Conservation (phyloP, 768 basidiomycete species). For the Tricholoma bakamatsutake region DNA sequence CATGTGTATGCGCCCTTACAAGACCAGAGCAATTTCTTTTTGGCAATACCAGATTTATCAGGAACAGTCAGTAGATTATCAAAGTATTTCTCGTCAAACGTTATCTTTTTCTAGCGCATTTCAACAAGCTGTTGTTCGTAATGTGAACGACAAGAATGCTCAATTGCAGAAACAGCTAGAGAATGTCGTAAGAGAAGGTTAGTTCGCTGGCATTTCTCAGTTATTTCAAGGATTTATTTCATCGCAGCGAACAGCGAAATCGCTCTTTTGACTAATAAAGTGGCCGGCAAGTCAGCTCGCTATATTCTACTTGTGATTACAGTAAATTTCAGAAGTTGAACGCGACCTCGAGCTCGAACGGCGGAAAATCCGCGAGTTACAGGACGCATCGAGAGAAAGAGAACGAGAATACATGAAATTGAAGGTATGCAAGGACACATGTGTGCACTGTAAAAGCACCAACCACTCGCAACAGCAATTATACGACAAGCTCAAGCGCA, state of each 20-base stretch:
- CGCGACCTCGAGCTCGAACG: slow-evolving; percentile 78
- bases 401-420: slow-evolving; percentile 88
- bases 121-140: slow-evolving; percentile 78
- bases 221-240: neutral
- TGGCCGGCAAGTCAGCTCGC: slow-evolving; percentile 40
- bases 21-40: slow-evolving; percentile 69
- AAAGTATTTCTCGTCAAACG: neutral
- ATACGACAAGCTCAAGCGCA: slow-evolving; percentile 80
- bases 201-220: neutral
- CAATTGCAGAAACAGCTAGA: slow-evolving; percentile 83
- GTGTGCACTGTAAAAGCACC: neutral
- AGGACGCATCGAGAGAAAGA: slow-evolving; percentile 67
- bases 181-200: slow-evolving; percentile 82
- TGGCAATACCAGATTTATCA: slow-evolving; percentile 91
- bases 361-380: slow-evolving; percentile 65
- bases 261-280: slow-evolving; percentile 61
- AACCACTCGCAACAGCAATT: slow-evolving; percentile 41
- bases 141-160: slow-evolving; percentile 75
- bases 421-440: slow-evolving; percentile 42
- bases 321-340: slow-evolving; percentile 51
- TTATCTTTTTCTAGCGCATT: slow-evolving; percentile 49
- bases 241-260: slow-evolving; percentile 71
- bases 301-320: neutral
- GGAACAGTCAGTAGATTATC: slow-evolving; percentile 50
- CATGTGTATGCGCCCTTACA: neutral